Base-by-base conservation (phyloP, 1,284 basidiomycete species). In the Fistulinella staudtii region DNA sequence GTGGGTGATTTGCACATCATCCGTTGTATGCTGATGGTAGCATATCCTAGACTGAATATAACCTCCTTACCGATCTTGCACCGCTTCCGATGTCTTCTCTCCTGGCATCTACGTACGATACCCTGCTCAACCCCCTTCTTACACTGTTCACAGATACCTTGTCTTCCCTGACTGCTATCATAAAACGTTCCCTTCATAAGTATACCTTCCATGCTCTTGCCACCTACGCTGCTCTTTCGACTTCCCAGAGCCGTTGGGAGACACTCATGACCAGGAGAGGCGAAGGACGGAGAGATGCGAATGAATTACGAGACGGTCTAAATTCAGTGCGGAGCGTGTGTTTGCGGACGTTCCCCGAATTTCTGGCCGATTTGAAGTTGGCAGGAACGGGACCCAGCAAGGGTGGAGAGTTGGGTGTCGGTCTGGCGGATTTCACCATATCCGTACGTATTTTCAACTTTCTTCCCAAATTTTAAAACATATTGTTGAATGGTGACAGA, bases 171-270 rank as follows among this genome's bases (percentile, higher is more conserved):
- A 76, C 79, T 17, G 69, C 77, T 14, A 73, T 87, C 15, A 80
- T 86, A 64, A 89, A 93, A 64, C 84, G 84, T 50, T 83, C 86
- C 3, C 72, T 93, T n/a, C 82, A 88, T 63, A 87, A 85, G 64
- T 83, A 91, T 58, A 80, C 81, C 3, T 88, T 93, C 65, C 80
- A 93, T 22, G 89, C 87, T 0, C 73, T 92, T 2, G 75, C 83
- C 1, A 72, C 79, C 1, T 84, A 82, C 54, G 74, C 79, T 29
- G 68, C 75, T 6, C 64, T 89, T 23, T 68, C 77, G 0, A 59
- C 65, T 0, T 65, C 74, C 2, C 81, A 86, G 50, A 64, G 67
- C 1, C 72, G 74, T 14, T 90, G 85, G 82, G 85, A 87, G 27
- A 74, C 75, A 1, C 57, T 85, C n/a, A 69, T 85, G 50, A 66